Conservation (phyloP, 2,329 filamentous ascomycete genomes). For the Dichotomopilus funicola region DNA sequence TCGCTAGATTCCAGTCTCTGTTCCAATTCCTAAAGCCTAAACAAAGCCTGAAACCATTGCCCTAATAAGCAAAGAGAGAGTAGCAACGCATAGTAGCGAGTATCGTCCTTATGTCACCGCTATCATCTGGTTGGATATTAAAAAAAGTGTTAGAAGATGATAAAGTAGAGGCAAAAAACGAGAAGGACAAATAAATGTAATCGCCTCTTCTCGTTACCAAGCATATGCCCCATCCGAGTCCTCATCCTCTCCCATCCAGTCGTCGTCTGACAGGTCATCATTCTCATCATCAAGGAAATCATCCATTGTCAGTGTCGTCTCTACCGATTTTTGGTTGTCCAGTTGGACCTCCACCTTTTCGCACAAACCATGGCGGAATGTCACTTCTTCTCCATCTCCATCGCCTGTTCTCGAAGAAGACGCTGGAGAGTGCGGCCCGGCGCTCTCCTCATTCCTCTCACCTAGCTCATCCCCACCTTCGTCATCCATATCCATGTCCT, state of each 20-base stretch:
- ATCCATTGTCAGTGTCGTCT: slow-evolving; percentile 61
- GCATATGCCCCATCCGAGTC: slow-evolving; percentile 21
- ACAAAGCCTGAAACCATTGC: too few species aligned
- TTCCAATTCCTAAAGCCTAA: too few species aligned
- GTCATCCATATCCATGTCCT: slow-evolving; percentile 30
- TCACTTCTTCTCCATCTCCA: slow-evolving; percentile 6
- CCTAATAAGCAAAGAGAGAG: too few species aligned
- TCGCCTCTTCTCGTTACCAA: slow-evolving; percentile 1
- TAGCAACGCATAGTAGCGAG: too few species aligned
- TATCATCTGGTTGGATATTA: too few species aligned
- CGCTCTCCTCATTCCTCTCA: neutral
- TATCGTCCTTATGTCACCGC: too few species aligned
- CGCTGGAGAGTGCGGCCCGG: too few species aligned
- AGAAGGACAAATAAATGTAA: neutral
- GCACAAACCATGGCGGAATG: slow-evolving; percentile 56
- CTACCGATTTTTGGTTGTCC: slow-evolving; percentile 68
- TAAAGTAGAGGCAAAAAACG: neutral
- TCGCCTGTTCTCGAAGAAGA: too few species aligned
- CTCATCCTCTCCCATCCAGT: slow-evolving; percentile 37
- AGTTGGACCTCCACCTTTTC: slow-evolving; percentile 64
- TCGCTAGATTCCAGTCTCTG: too few species aligned
- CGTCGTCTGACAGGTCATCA: slow-evolving; percentile 49
- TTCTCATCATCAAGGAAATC: slow-evolving; percentile 57
- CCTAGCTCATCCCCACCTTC: slow-evolving; percentile 16
- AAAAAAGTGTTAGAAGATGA: neutral